Base-by-base conservation (phyloP, 768 basidiomycete species). In the Coprinopsis cinerea region DNA sequence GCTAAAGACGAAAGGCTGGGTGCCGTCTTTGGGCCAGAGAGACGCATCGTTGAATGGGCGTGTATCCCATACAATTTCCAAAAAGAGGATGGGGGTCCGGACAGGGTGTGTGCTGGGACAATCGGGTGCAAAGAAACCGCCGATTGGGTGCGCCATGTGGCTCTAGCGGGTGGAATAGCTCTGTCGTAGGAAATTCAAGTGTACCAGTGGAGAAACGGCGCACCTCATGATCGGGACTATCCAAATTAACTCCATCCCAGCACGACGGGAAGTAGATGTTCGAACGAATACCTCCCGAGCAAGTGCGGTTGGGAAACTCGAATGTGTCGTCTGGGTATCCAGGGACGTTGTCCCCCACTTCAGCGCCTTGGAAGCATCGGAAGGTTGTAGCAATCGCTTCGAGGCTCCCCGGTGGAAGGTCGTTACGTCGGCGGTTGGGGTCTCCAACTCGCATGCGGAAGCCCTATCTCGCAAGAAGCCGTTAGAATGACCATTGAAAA, bases 191-290 rank as follows among this genome's bases (percentile, higher is more conserved):
- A 22, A 4, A 26, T n/a, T 17, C 39, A 17, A 32, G 20, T 3
- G 18, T 39, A 7, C 18, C 11, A 9, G n/a, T n/a, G n/a, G 30
- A 34, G n/a, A 20, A 39, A 7, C 18, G 7, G 18, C 48, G 25
- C 26, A 49, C 48, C 39, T 50, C 25, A 20, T 50, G 40, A 26
- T 44, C 40, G 10, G 49, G 49, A 39, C 18, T 4, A 24, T 43
- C 49, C 14, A 49, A 5, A 20, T 49, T 49, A 25, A 43, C 42
- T 11, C 49, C 49, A 24, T 50, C 42, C 42, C 42, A 50, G 49
- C 42, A 50, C 49, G 24, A 34, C 18, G 49, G 49, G 35, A 51
- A 51, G 49, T 26, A 51, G 15, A 51, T 51, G 25, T 44, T 51
- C 2, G 40, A 43, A 9, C 49, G 40, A 24, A 51, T 51, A 3